A percentile compares a stretch with the other conserved stretches of the same genome.
Conservation (phyloP, 2,329 filamentous ascomycete genomes). For the Cladosporium sp. region DNA sequence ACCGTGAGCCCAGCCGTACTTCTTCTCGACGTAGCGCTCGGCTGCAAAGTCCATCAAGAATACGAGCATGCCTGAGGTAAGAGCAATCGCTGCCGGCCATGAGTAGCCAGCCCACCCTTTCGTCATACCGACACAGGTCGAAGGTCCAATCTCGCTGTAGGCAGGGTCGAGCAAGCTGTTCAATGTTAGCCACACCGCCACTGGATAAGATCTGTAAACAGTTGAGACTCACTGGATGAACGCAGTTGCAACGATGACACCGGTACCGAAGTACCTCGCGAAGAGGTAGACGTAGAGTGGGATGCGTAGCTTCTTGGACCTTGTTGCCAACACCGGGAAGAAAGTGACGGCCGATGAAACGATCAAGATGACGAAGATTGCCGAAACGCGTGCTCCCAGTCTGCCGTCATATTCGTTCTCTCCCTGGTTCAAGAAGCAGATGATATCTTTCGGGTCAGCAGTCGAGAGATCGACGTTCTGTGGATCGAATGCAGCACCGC, state of each 20-base stretch:
- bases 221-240: slow-evolving; percentile 44
- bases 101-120: slow-evolving; percentile 53
- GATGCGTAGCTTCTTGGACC: slow-evolving; percentile 39
- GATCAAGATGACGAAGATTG: slow-evolving; percentile 49
- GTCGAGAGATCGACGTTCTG: slow-evolving; percentile 32
- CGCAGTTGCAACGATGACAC: slow-evolving; percentile 50
- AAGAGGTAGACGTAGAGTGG: slow-evolving; percentile 49
- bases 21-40: slow-evolving; percentile 53
- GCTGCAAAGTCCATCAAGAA: slow-evolving; percentile 55
- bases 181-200: neutral
- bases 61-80: slow-evolving; percentile 50
- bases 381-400: slow-evolving; percentile 44
- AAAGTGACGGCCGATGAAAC: slow-evolving; percentile 44
- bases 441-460: slow-evolving; percentile 39
- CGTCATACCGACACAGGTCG: slow-evolving; percentile 56
- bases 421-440: slow-evolving; percentile 52
- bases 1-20: slow-evolving; percentile 43
- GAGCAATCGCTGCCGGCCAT: slow-evolving; percentile 55
- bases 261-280: slow-evolving; percentile 49
- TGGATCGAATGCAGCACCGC: slow-evolving; percentile 38
- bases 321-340: slow-evolving; percentile 50
- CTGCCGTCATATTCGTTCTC: slow-evolving; percentile 57
- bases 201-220: neutral
- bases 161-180: slow-evolving; percentile 39
- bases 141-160: slow-evolving; percentile 35